Evolutionary conservation across 2,329 filamentous ascomycete species (phyloP).

Genomic region (Stemphylium vesicarium): DNA sequence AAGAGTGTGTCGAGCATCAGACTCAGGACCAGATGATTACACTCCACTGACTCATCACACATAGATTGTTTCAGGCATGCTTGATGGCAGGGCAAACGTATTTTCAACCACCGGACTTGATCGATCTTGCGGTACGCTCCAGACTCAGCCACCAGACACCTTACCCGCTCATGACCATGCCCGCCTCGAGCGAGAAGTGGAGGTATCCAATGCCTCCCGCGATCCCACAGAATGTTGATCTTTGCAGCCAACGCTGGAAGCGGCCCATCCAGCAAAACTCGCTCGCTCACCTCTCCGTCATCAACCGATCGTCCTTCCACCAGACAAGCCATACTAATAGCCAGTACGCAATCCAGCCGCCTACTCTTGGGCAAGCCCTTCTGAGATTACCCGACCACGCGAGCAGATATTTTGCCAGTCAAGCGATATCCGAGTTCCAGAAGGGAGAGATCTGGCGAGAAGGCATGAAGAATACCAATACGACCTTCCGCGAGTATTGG

Average conservation of each 20-base stretch:
- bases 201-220: background rate
- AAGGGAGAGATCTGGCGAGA: background rate
- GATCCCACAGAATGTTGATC: background rate
- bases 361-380: background rate
- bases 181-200: background rate
- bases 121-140: conserved; percentile 30
- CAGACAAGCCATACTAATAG: background rate
- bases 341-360: background rate
- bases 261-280: background rate
- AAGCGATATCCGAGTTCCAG: conserved; percentile 16
- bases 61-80: conserved; percentile 26
- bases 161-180: conserved; percentile 18
- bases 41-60: background rate
- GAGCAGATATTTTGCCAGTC: conserved; percentile 9
- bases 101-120: conserved; percentile 33
- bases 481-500: conserved; percentile 20
- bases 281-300: background rate
- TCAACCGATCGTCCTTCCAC: conserved; percentile 1
- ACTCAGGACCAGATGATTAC: background rate
- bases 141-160: conserved; percentile 13
- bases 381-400: conserved; percentile 12
- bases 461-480: conserved; percentile 9
- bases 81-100: conserved; percentile 28
- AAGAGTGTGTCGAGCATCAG: background rate
- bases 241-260: background rate